A percentile compares a stretch with the other conserved stretches of the same genome.
Conservation (phyloP, 169 alveolate species). For the Perkinsus chesapeaki region DNA sequence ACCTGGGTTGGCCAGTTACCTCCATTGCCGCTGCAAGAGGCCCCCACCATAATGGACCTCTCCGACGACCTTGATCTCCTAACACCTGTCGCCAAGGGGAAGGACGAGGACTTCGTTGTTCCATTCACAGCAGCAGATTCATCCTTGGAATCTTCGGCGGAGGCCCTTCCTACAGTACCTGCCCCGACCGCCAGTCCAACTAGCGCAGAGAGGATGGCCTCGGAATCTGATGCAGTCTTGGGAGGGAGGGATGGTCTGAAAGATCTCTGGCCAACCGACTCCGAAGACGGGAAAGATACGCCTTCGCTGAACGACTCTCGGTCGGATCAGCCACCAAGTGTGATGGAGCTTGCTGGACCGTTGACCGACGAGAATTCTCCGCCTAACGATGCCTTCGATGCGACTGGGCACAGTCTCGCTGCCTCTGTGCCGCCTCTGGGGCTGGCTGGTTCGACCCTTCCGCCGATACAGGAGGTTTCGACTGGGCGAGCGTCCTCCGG, state of each 20-base stretch:
- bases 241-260: not conserved
- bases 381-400: not conserved
- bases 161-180: not conserved
- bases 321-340: not conserved
- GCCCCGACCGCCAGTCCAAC: too few relatives aligned
- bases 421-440: not conserved
- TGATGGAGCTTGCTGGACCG: not conserved
- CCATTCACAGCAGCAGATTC: not conserved
- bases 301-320: not conserved
- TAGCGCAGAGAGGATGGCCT: too few relatives aligned
- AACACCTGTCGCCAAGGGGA: not conserved
- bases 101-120: not conserved
- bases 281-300: not conserved
- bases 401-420: not conserved
- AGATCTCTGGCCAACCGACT: not conserved
- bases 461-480: not conserved
- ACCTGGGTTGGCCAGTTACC: not conserved
- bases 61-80: not conserved
- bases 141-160: not conserved
- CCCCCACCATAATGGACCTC: not conserved
- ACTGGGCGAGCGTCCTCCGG: not conserved
- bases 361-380: not conserved
- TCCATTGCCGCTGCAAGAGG: not conserved
- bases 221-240: too few relatives aligned
- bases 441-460: not conserved